These are phyloP conservation scores for Rhytidiadelphus loreus DNA, from an alignment of 225 moss, liverwort and hornwort species.

Conservation along the genomic window DNA sequence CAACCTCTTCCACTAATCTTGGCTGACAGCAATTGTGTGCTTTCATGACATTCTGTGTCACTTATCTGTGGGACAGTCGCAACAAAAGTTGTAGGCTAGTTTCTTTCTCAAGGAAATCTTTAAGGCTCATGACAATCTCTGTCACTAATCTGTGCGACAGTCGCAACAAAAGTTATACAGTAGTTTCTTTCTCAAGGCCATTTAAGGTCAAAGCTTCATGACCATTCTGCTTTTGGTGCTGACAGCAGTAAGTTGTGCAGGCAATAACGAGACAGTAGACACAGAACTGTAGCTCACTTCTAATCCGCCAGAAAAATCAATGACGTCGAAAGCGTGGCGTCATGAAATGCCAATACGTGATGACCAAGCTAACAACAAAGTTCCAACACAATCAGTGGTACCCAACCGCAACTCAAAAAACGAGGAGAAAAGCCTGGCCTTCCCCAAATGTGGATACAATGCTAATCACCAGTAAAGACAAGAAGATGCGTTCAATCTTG, in stretches of 20 bases:
- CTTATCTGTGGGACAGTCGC: not conserved
- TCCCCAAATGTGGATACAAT: not conserved
- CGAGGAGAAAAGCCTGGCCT: not conserved
- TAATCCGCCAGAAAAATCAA: not conserved
- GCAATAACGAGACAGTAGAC: not conserved
- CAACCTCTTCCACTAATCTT: not conserved
- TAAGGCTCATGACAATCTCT: not conserved
- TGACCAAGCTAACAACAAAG: not conserved
- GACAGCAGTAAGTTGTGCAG: not conserved
- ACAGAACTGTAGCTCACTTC: not conserved
- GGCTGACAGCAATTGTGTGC: not conserved
- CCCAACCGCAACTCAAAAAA: not conserved
- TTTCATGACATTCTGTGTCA: not conserved
- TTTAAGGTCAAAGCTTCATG: not conserved
- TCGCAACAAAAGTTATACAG: not conserved
- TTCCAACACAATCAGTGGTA: not conserved
- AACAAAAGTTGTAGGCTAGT: not conserved
- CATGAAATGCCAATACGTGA: not conserved
- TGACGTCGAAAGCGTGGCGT: not conserved
- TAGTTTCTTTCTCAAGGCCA: not conserved
- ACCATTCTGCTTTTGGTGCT: slow-evolving; percentile 3
- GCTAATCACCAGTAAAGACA: not conserved
- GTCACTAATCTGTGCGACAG: not conserved
- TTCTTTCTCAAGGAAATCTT: not conserved
- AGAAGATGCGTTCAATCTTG: not conserved